phyloP scores from a whole-genome alignment of 208 protist genomes.

The Trypanosoma conorhini region DNA sequence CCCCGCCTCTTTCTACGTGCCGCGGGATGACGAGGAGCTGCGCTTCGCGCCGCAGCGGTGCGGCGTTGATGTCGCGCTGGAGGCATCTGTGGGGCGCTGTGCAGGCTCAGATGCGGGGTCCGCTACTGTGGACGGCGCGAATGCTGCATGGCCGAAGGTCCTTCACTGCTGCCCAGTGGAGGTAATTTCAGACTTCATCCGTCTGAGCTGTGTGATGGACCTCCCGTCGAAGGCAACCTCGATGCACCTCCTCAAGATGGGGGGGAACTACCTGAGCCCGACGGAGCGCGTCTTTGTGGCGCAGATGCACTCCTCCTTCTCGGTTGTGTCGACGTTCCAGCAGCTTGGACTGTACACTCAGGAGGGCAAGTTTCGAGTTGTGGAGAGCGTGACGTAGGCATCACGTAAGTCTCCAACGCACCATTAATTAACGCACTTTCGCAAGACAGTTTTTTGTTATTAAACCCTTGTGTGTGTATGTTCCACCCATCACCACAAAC shows the following conservation, averaged over 20 bases:
- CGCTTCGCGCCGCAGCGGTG: slow-evolving; percentile 11
- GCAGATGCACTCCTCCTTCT: slow-evolving; percentile 62
- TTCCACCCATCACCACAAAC: neutral
- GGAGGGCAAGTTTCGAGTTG: slow-evolving; percentile 20
- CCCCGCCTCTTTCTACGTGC: slow-evolving; percentile 69
- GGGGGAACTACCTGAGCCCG: slow-evolving; percentile 61
- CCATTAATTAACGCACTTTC: neutral
- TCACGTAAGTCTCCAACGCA: neutral
- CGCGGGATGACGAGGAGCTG: slow-evolving; percentile 8
- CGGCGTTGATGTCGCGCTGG: neutral
- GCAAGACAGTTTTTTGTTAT: neutral
- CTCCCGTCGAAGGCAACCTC: slow-evolving; percentile 52
- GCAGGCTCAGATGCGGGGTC: neutral
- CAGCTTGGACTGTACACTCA: slow-evolving; percentile 46
- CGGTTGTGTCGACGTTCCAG: slow-evolving; percentile 44
- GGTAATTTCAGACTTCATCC: slow-evolving; percentile 80
- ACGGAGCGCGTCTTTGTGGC: slow-evolving; percentile 64
- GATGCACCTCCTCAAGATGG: slow-evolving; percentile 81
- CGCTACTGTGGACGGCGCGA: slow-evolving; percentile 5
- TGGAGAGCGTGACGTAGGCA: neutral
- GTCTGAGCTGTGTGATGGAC: slow-evolving; percentile 53
- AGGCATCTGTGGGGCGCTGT: neutral
- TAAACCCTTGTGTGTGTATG: neutral
- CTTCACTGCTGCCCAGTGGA: slow-evolving; percentile 53
- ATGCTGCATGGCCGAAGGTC: slow-evolving; percentile 20